Evolutionary conservation across 768 basidiomycete species (phyloP).

Genomic region (Amylocystis lapponica): DNA sequence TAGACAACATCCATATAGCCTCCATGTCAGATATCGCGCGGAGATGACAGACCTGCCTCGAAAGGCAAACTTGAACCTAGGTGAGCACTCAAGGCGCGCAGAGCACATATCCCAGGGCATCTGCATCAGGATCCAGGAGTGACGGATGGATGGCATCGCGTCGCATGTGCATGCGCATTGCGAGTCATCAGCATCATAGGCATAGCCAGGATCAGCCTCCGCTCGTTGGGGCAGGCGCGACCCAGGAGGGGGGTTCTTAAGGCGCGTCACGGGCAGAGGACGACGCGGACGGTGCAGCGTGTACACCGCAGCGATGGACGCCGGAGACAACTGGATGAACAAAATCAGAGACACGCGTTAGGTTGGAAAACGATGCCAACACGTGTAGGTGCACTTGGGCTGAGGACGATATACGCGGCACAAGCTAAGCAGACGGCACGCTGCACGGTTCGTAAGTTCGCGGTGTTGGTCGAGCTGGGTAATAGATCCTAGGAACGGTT

Average conservation of each 20-base stretch:
- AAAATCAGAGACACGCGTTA: background rate
- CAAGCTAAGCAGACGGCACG: background rate
- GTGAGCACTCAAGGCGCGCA: too few relatives aligned
- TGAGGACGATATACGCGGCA: background rate
- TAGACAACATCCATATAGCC: too few relatives aligned
- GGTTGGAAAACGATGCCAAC: too few relatives aligned
- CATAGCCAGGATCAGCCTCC: background rate
- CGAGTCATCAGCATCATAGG: too few relatives aligned
- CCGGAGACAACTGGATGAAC: background rate
- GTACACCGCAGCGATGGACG: too few relatives aligned
- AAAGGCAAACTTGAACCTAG: too few relatives aligned
- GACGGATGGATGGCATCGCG: background rate
- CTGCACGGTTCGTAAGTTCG: background rate
- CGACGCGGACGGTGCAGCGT: too few relatives aligned
- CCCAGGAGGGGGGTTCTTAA: background rate
- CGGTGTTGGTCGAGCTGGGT: background rate
- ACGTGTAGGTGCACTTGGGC: slow-evolving; percentile 3
- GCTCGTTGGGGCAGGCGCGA: background rate
- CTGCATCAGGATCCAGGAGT: too few relatives aligned
- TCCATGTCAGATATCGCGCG: too few relatives aligned
- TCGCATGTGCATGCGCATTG: background rate
- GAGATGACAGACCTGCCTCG: too few relatives aligned
- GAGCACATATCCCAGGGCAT: too few relatives aligned
- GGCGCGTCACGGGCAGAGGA: background rate
- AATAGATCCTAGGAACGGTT: background rate